Evolutionary conservation across 2,329 filamentous ascomycete species (phyloP).

Genomic region (Aureobasidium sp.): DNA sequence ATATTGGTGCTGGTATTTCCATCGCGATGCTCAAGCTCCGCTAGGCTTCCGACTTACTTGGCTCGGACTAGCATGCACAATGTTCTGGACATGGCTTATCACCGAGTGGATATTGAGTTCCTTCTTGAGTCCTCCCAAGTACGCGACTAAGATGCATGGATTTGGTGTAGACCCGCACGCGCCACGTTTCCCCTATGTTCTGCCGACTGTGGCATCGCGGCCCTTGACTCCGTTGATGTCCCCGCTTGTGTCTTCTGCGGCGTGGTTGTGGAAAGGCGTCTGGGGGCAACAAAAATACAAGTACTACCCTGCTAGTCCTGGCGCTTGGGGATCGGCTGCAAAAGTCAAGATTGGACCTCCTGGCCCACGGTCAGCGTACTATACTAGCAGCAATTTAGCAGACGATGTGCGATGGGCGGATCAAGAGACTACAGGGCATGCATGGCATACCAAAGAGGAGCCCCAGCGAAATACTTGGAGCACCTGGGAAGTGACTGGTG

Average conservation of each 20-base stretch:
- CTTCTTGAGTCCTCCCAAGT: constrained; percentile 44
- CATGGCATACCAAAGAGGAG: not conserved
- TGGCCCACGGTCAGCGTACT: not conserved
- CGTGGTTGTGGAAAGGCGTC: constrained; percentile 1
- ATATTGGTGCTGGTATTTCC: constrained; percentile 25
- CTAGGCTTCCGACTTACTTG: constrained; percentile 31
- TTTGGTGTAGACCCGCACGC: constrained; percentile 46
- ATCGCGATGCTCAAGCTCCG: constrained; percentile 17
- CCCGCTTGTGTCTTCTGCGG: constrained; percentile 19
- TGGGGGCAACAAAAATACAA: not conserved
- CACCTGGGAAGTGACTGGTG: not conserved
- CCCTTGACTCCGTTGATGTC: constrained; percentile 31
- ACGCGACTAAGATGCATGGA: constrained; percentile 42
- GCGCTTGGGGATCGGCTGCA: not conserved
- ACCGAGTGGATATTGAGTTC: constrained; percentile 23
- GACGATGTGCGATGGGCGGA: not conserved
- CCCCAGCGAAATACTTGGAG: not conserved
- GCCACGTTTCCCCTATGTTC: constrained; percentile 48
- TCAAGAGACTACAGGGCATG: not conserved
- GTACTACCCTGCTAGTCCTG: not conserved
- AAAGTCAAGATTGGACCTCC: constrained; percentile 8
- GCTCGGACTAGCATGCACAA: constrained; percentile 34
- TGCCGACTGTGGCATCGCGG: constrained; percentile 47
- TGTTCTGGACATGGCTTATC: constrained; percentile 20
- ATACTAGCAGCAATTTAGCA: not conserved